A percentile compares a stretch with the other conserved stretches of the same genome.
Conservation (phyloP, 2,329 filamentous ascomycete species). For the Paecilomyces niveus region DNA sequence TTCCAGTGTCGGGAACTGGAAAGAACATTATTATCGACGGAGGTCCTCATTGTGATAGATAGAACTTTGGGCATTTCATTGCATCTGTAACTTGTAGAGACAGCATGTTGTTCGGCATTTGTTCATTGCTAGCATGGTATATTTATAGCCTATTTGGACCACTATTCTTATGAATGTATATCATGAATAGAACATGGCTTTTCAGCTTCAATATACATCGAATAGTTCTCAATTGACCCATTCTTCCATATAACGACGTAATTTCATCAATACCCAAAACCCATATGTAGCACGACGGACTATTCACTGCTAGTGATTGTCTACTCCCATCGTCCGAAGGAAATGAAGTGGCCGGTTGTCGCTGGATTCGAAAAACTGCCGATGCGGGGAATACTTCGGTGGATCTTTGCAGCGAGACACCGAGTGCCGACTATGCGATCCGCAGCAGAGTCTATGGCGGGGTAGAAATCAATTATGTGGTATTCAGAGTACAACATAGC, state of each 20-base stretch:
- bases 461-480: neutral
- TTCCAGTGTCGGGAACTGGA: no score
- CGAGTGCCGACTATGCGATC: no score
- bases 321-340: neutral
- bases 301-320: neutral
- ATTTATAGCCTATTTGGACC: neutral
- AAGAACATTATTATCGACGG: no score
- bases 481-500: neutral
- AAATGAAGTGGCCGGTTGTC: neutral
- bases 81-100: neutral
- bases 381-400: slow-evolving; percentile 14
- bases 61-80: neutral
- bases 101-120: neutral
- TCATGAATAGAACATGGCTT: neutral
- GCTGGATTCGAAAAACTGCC: neutral
- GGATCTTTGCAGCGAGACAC: slow-evolving; percentile 22
- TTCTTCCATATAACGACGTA: neutral
- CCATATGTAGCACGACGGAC: no score
- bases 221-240: neutral
- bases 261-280: no score
- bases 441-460: slow-evolving; percentile 1
- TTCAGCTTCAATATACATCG: neutral
- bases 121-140: neutral
- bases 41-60: neutral
- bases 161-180: neutral